Evolutionary conservation across 805 yeast species (phyloP).

Genomic region (Candida boleticola): DNA sequence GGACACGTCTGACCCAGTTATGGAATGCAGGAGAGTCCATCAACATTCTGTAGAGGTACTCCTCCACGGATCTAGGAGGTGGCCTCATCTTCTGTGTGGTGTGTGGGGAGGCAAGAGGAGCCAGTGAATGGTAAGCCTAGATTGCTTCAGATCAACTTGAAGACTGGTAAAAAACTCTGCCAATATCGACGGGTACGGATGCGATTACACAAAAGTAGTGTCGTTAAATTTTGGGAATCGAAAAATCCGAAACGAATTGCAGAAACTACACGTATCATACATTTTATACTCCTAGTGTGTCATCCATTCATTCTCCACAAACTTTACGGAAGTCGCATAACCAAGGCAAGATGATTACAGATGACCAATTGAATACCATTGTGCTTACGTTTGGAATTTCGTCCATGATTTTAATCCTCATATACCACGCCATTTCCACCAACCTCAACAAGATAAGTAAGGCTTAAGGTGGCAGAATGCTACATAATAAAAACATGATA

Average conservation of each 20-base stretch:
- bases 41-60: slow-evolving; percentile 42
- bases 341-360: slow-evolving; percentile 64
- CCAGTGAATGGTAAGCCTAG: background rate
- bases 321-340: no score
- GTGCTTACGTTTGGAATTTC: slow-evolving; percentile 73
- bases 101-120: background rate
- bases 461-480: background rate
- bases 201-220: background rate
- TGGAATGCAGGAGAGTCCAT: slow-evolving; percentile 60
- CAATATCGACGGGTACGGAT: background rate
- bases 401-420: slow-evolving; percentile 66
- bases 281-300: no score
- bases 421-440: slow-evolving; percentile 66
- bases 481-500: no score
- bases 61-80: slow-evolving; percentile 41
- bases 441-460: slow-evolving; percentile 28
- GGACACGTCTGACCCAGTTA: slow-evolving; percentile 58
- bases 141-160: no score
- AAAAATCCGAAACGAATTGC: background rate
- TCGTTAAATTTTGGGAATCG: background rate
- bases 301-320: no score
- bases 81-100: slow-evolving; percentile 5
- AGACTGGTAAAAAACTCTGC: no score
- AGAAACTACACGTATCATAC: no score
- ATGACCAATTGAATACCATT: slow-evolving; percentile 70